phyloP scores from a whole-genome alignment of 179 eudicot species.

The Heliamphora pulchella region DNA sequence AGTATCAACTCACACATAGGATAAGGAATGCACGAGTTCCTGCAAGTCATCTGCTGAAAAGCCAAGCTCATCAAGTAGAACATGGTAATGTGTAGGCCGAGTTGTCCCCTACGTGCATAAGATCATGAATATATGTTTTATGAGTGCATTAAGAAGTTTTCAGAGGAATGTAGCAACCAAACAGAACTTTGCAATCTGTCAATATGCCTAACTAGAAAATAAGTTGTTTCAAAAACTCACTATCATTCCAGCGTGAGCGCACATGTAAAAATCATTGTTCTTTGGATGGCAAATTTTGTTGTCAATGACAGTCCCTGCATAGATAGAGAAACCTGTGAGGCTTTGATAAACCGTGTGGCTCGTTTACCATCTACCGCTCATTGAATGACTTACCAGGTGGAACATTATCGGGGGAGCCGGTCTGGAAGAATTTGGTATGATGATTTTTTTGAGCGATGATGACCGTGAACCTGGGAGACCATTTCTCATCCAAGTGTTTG shows the following conservation, averaged over 20 bases:
- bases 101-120: constrained; percentile 52
- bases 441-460: constrained; percentile 83
- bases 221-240: no score
- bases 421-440: constrained; percentile 73
- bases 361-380: no score
- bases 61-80: constrained; percentile 44
- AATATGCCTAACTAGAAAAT: no score
- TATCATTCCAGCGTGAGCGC: constrained; percentile 64
- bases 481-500: constrained; percentile 42
- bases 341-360: no score
- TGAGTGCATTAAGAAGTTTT: no score
- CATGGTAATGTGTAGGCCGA: constrained; percentile 67
- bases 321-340: neutral
- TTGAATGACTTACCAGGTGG: constrained; percentile 33
- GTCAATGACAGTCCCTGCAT: constrained; percentile 58
- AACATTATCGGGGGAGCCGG: constrained; percentile 52
- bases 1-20: constrained; percentile 62
- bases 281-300: constrained; percentile 56
- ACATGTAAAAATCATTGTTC: constrained; percentile 57
- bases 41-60: constrained; percentile 60
- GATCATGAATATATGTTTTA: no score
- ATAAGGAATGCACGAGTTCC: constrained; percentile 50
- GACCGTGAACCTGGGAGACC: constrained; percentile 63
- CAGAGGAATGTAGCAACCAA: no score
- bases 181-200: no score